These are phyloP conservation scores for Arachis monticola DNA, from an alignment of 331 rosid species.

Conservation along the genomic window DNA sequence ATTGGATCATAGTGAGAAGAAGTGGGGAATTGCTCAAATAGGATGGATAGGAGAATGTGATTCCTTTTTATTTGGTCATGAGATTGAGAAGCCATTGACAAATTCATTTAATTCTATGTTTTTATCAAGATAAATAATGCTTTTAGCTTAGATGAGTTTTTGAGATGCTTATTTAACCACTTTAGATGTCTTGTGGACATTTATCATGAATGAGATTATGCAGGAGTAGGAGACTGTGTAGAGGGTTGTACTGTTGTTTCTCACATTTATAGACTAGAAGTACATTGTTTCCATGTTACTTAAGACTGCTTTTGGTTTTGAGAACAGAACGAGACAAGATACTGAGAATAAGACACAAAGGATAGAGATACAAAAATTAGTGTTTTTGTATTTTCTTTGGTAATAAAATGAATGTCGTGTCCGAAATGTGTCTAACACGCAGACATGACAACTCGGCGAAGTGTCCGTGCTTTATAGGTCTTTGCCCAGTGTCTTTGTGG, in stretches of 20 bases:
- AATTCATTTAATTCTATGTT: background rate
- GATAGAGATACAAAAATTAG: too few species aligned
- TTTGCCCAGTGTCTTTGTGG: too few species aligned
- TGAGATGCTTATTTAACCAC: slow-evolving; percentile 11
- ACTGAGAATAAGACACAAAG: too few species aligned
- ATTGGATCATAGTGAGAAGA: slow-evolving; percentile 18
- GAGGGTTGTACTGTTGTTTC: background rate
- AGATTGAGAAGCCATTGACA: slow-evolving; percentile 26
- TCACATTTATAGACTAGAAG: background rate
- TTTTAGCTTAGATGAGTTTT: background rate
- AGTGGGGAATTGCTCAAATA: slow-evolving; percentile 7
- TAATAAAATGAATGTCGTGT: too few species aligned
- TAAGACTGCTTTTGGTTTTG: too few species aligned
- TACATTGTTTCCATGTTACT: slow-evolving; percentile 10
- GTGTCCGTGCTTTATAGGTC: too few species aligned
- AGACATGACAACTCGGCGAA: too few species aligned
- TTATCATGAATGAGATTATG: slow-evolving; percentile 13
- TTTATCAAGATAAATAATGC: background rate
- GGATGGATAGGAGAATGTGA: background rate
- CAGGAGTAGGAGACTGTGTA: slow-evolving; percentile 14
- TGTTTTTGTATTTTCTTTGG: too few species aligned
- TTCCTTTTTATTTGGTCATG: background rate
- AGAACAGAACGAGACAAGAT: background rate
- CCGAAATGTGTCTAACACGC: too few species aligned
- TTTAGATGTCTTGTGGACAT: background rate